Evolutionary conservation across 169 alveolate species (phyloP), one percentile per base, ranked within the genome.

Genomic region (Sarcocystis neurona): DNA sequence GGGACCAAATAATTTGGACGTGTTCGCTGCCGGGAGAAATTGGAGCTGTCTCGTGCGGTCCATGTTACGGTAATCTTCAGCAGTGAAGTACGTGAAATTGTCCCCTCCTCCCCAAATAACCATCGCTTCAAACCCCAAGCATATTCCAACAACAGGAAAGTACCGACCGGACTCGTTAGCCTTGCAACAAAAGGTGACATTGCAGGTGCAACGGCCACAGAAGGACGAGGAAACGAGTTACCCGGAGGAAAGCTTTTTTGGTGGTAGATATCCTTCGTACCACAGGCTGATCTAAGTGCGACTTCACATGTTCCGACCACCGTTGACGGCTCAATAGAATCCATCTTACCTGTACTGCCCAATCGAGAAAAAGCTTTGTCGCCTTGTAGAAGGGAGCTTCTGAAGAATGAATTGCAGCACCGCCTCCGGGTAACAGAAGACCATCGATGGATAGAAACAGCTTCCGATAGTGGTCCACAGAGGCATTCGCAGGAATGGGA

Each of bases 111-210:
- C 89, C 46, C 74, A 72, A n/a, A 39, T 68, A 48, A 84, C 43
- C 89, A 84, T 39, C 74, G 79, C 80, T 72, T 84, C 89, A 48
- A 44, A 66, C 8, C 72, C 89, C 53, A 84, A 53, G 89, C 82
- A 66, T 18, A 84, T 84, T 32, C 60, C 89, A 12, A 84, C 0
- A 20, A 47, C 53, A 20, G 84, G 84, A 66, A 66, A 84, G 47
- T 60, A 66, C 39, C 60, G 75, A 20, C 84, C 79, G 23, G 84
- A 15, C 43, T 46, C 84, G 75, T 84, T 84, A 30, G 89, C 44
- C 89, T 66, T 44, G 27, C 39, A 27, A 20, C 30, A 41, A 47
- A 39, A 77, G 30, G 34, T 20, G 23, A 46, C 32, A 2, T 12
- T 20, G 39, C 41, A 8, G 46, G 15, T 0, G 15, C 32, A 27